These are phyloP conservation scores for Leersia perrieri DNA, from an alignment of 176 grass and related monocot genomes.

Conservation along the genomic window DNA sequence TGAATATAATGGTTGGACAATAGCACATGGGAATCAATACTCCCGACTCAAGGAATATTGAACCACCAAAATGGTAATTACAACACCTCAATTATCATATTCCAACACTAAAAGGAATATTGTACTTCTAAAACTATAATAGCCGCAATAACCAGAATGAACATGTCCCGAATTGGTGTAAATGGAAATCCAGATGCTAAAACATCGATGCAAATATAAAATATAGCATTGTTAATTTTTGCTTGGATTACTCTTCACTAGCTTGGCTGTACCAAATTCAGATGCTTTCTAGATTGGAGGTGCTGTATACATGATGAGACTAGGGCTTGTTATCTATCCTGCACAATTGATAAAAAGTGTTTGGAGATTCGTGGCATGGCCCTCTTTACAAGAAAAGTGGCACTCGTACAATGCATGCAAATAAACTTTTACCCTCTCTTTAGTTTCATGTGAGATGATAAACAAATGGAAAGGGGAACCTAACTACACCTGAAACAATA, in stretches of 20 bases:
- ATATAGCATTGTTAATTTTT: not conserved
- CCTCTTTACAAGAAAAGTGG: conserved; percentile 52
- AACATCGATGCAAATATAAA: not conserved
- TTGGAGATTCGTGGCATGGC: conserved; percentile 47
- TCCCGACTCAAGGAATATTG: not conserved
- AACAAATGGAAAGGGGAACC: conserved; percentile 39
- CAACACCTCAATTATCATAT: not conserved
- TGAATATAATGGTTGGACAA: not conserved
- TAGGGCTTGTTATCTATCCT: conserved; percentile 21
- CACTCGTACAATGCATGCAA: conserved; percentile 24
- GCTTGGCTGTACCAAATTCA: not conserved
- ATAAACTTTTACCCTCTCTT: conserved; percentile 30
- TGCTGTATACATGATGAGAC: conserved; percentile 1
- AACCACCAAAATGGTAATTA: not conserved
- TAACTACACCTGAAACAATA: conserved; percentile 42
- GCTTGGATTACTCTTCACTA: not conserved
- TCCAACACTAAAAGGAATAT: not conserved
- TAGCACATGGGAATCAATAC: not conserved
- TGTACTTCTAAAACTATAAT: not conserved
- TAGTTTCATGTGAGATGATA: conserved; percentile 23
- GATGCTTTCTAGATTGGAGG: conserved; percentile 27
- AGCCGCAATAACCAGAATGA: not conserved
- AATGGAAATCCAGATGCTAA: not conserved
- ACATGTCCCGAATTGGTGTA: not conserved
- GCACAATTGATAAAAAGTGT: conserved; percentile 34